Conservation (phyloP, 2,329 filamentous ascomycete species). For the Ophiostoma sp. region DNA sequence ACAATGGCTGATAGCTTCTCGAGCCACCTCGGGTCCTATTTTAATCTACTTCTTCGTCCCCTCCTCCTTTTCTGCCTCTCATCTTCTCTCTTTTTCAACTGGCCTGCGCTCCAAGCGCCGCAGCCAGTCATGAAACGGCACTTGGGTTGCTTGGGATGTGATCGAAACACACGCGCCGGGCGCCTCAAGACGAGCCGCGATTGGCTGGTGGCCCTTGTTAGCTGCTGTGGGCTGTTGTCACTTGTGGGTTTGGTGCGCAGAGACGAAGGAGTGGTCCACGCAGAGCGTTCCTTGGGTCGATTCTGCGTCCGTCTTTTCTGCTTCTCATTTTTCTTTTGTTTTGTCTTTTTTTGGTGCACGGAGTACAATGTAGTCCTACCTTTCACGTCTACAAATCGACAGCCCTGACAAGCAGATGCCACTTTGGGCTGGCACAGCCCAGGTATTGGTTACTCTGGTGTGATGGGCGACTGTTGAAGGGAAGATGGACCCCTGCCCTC, state of each 20-base stretch:
- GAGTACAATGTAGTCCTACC: not conserved
- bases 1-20: not conserved
- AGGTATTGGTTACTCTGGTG: conserved; percentile 12
- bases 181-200: conserved; percentile 28
- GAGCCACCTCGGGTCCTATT: not conserved
- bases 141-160: conserved; percentile 24
- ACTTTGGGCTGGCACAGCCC: not conserved
- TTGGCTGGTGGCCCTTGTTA: conserved; percentile 18
- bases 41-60: not conserved
- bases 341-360: not conserved
- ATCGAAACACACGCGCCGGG: conserved; percentile 31
- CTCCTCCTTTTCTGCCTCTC: not conserved
- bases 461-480: not conserved
- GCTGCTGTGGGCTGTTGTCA: not conserved
- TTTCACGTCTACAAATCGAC: not conserved
- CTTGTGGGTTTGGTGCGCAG: not conserved
- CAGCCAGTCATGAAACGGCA: conserved; percentile 28
- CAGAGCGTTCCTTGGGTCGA: not conserved
- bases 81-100: not conserved
- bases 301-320: not conserved
- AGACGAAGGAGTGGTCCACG: not conserved
- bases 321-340: not conserved
- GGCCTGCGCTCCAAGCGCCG: conserved; percentile 19
- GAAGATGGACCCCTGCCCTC: not conserved
- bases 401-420: not conserved